Evolutionary conservation across 2,329 filamentous ascomycete genomes (phyloP).

Genomic region (Sporothrix mexicana): DNA sequence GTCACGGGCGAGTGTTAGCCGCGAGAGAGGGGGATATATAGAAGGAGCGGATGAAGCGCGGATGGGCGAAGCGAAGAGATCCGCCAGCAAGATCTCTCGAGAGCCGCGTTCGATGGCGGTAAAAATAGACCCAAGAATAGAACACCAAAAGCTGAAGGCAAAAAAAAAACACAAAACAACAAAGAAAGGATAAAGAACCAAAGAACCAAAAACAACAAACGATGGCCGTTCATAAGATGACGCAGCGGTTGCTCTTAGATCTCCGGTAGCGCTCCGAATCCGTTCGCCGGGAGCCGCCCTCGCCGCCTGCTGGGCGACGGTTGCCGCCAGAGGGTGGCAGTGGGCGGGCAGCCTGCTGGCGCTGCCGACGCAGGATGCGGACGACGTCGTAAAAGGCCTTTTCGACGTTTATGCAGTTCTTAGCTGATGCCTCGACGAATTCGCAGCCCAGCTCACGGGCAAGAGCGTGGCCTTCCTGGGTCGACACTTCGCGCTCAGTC

Average conservation of each 20-base stretch:
- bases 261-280: constrained; percentile 39
- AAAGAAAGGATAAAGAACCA: neutral
- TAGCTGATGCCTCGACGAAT: constrained; percentile 95
- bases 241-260: constrained; percentile 37
- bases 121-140: neutral
- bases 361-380: constrained; percentile 74
- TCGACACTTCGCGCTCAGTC: constrained; percentile 93
- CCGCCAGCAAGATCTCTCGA: constrained; percentile 21
- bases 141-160: neutral
- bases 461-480: constrained; percentile 90
- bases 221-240: constrained; percentile 37
- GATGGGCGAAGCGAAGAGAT: constrained; percentile 4
- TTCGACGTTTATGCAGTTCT: constrained; percentile 98
- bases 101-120: neutral
- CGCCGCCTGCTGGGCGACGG: constrained; percentile 35
- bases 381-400: constrained; percentile 99
- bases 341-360: constrained; percentile 41
- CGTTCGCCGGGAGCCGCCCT: constrained; percentile 33
- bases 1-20: neutral
- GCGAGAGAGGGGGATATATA: neutral
- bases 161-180: neutral
- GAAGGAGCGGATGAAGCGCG: constrained; percentile 18
- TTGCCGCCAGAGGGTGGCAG: constrained; percentile 35
- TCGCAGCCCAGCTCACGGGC: constrained; percentile 93
- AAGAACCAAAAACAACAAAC: neutral